These are phyloP conservation scores for Fusarium sp. DNA, from an alignment of 2,329 filamentous ascomycete species.

Conservation along the genomic window DNA sequence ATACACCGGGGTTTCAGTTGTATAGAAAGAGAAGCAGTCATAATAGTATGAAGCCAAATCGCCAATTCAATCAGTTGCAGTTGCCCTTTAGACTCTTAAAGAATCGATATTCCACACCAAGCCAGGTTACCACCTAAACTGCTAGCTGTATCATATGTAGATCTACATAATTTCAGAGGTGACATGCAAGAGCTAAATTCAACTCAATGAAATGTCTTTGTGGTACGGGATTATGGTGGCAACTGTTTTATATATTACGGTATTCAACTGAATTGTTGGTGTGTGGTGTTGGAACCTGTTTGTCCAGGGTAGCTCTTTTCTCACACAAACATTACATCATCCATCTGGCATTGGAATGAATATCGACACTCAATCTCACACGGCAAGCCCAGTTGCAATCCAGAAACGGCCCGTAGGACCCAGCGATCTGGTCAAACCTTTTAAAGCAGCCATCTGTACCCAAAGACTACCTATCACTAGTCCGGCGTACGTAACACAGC, in stretches of 20 bases:
- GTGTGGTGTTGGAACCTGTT: not conserved
- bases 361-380: conserved; percentile 11
- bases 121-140: not conserved
- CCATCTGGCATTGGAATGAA: conserved; percentile 31
- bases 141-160: not conserved
- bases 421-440: conserved; percentile 2
- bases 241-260: not conserved
- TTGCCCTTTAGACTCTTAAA: not conserved
- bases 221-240: not conserved
- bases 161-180: not conserved
- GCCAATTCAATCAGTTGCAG: not conserved
- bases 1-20: not conserved
- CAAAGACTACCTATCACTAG: conserved; percentile 2
- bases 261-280: not conserved
- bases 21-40: not conserved
- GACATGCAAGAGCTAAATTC: not conserved
- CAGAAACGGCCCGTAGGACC: conserved; percentile 11
- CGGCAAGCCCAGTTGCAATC: conserved; percentile 5
- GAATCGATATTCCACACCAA: not conserved
- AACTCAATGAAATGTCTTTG: not conserved
- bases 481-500: conserved; percentile 7
- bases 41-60: not conserved
- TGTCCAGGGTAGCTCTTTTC: not conserved
- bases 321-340: not conserved
- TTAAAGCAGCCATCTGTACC: not conserved